These are phyloP conservation scores for Andrographis paniculata DNA, from an alignment of 305 asterid genomes.

Conservation along the genomic window DNA sequence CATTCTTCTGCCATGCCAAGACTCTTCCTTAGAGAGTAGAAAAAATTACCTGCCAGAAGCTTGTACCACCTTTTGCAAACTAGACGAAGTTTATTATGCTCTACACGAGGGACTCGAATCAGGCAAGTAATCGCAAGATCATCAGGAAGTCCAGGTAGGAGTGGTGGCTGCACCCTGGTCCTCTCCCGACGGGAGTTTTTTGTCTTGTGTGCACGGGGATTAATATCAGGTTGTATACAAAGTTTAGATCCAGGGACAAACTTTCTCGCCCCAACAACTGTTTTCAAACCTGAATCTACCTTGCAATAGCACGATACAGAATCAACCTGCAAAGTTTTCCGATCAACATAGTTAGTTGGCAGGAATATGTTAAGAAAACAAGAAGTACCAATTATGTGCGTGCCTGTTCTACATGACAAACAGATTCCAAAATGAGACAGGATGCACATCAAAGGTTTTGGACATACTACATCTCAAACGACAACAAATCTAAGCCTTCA, in stretches of 20 bases:
- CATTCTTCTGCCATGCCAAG: constrained; percentile 98
- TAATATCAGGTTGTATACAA: constrained; percentile 89
- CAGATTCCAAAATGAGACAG: background rate
- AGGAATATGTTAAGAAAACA: constrained; percentile 2
- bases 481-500: background rate
- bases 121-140: constrained; percentile 97
- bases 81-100: constrained; percentile 83
- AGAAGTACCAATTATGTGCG: background rate
- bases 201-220: constrained; percentile 77
- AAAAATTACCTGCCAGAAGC: constrained; percentile 84
- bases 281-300: constrained; percentile 84
- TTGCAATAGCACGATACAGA: constrained; percentile 95
- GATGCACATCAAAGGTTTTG: background rate
- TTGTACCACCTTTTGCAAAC: constrained; percentile 95
- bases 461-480: background rate
- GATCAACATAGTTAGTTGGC: constrained; percentile 3
- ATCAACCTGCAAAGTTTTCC: constrained; percentile 66
- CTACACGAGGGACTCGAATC: constrained; percentile 89
- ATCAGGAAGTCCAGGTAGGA: constrained; percentile 94
- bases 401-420: background rate
- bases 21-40: constrained; percentile 79
- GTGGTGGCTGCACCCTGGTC: constrained; percentile 79
- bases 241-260: constrained; percentile 92
- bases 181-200: constrained; percentile 74
- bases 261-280: constrained; percentile 89